A percentile compares a stretch with the other conserved stretches of the same genome.
phyloP scores from a whole-genome alignment of 2,329 filamentous ascomycete species.

The Mycosphaerella sp. region DNA sequence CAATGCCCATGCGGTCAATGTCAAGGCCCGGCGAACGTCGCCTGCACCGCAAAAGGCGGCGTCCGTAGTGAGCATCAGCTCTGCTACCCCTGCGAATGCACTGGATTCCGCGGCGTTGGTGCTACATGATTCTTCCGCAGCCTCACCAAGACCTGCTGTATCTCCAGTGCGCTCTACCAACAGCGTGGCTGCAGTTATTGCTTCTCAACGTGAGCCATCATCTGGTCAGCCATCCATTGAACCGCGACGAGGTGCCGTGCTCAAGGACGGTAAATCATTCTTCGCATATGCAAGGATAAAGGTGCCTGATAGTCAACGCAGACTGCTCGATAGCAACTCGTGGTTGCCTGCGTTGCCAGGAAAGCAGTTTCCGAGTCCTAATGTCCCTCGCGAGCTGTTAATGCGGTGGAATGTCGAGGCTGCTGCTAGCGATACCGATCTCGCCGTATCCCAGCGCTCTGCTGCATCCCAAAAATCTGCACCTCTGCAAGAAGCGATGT shows the following conservation, averaged over 20 bases:
- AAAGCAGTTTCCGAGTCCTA: constrained; percentile 32
- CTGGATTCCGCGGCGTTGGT: background rate
- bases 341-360: constrained; percentile 36
- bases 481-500: background rate
- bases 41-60: background rate
- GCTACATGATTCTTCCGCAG: background rate
- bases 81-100: background rate
- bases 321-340: constrained; percentile 42
- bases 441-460: background rate
- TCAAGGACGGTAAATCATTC: background rate
- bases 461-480: background rate
- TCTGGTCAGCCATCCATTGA: background rate
- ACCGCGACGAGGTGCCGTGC: background rate
- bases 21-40: background rate
- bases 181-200: background rate
- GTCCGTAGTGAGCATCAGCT: background rate
- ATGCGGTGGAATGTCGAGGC: constrained; percentile 22
- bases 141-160: background rate
- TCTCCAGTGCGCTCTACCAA: background rate
- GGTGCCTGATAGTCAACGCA: constrained; percentile 43
- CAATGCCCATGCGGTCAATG: background rate
- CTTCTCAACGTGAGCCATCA: background rate
- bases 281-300: constrained; percentile 23
- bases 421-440: background rate
- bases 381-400: constrained; percentile 36